Conservation (phyloP, 495 filamentous ascomycete species). For the Parmelia sp. region DNA sequence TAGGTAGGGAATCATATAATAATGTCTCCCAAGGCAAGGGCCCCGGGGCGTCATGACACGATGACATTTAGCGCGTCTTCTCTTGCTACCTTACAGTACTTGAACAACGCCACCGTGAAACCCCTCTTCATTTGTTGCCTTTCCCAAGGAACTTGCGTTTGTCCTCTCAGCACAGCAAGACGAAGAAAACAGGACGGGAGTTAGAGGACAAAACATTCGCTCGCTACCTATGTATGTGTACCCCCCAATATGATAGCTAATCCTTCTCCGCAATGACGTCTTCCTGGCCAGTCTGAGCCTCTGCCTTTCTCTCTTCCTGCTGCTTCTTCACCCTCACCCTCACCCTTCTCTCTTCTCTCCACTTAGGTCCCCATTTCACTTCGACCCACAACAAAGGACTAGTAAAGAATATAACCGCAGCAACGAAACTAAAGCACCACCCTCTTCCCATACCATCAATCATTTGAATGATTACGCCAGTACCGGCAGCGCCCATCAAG, state of each 20-base stretch:
- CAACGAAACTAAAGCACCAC: conserved; percentile 58
- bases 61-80: too few relatives aligned
- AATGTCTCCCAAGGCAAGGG: background rate
- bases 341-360: conserved; percentile 36
- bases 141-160: too few relatives aligned
- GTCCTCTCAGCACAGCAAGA: background rate
- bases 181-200: background rate
- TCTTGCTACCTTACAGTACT: too few relatives aligned
- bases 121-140: too few relatives aligned
- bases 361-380: conserved; percentile 41
- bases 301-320: conserved; percentile 7
- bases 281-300: background rate
- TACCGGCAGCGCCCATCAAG: conserved; percentile 55
- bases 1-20: too few relatives aligned
- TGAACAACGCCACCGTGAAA: too few relatives aligned
- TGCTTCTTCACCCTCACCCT: conserved; percentile 16
- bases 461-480: conserved; percentile 54
- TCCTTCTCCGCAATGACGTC: background rate
- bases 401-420: conserved; percentile 36
- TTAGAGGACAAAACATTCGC: background rate
- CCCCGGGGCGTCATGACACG: too few relatives aligned
- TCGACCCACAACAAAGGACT: conserved; percentile 36
- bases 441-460: conserved; percentile 52
- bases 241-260: too few relatives aligned
- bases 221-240: too few relatives aligned